These are phyloP conservation scores for Terana coerulea DNA, from an alignment of 768 basidiomycete genomes.

Conservation along the genomic window DNA sequence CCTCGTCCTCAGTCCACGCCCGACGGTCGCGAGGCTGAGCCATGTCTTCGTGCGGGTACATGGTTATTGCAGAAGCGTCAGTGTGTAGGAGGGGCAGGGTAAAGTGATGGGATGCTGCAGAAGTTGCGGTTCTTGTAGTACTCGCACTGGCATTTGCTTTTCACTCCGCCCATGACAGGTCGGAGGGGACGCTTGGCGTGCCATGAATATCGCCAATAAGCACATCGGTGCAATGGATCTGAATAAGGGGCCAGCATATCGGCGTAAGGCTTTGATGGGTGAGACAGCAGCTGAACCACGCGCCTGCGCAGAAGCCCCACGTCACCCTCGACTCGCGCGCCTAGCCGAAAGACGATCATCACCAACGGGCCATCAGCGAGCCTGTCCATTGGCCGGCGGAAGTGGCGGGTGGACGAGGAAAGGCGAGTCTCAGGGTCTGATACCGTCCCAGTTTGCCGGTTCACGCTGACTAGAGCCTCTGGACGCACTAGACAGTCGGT, in stretches of 20 bases:
- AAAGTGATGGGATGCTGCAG: slow-evolving; percentile 10
- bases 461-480: neutral
- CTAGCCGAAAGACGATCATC: slow-evolving; percentile 1
- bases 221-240: slow-evolving; percentile 13
- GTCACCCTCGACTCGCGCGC: slow-evolving; percentile 6
- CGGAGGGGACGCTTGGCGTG: slow-evolving; percentile 13
- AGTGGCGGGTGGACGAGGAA: neutral
- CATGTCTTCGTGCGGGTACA: slow-evolving; percentile 14
- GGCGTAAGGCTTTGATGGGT: slow-evolving; percentile 9
- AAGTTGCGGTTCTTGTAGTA: slow-evolving; percentile 14
- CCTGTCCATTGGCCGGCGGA: slow-evolving; percentile 10
- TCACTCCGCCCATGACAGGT: slow-evolving; percentile 14
- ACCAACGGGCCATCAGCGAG: slow-evolving; percentile 1
- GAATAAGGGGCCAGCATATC: slow-evolving; percentile 15
- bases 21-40: slow-evolving; percentile 17
- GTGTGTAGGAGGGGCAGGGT: slow-evolving; percentile 5
- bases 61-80: neutral
- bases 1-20: slow-evolving; percentile 21
- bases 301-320: slow-evolving; percentile 10
- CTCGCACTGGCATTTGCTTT: slow-evolving; percentile 9
- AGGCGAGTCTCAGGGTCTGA: slow-evolving; percentile 5
- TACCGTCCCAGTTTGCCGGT: slow-evolving; percentile 1
- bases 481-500: no score
- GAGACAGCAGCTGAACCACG: slow-evolving; percentile 5
- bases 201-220: slow-evolving; percentile 16